phyloP scores from a whole-genome alignment of 2,329 filamentous ascomycete species.

The Chaetomium globosum region DNA sequence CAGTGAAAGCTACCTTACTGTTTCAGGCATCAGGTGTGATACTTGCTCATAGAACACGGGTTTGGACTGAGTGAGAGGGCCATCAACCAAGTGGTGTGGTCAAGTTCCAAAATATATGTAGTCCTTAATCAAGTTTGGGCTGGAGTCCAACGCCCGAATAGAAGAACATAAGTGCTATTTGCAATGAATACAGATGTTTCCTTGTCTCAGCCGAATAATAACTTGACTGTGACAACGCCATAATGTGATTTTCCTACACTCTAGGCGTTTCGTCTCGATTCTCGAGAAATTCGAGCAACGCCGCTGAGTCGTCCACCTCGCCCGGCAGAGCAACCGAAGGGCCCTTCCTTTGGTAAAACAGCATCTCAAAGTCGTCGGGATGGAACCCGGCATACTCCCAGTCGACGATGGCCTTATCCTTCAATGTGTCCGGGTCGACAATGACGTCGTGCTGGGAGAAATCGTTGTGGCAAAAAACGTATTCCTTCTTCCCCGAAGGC shows the following conservation, averaged over 20 bases:
- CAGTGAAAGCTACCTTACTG: neutral
- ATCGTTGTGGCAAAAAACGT: constrained; percentile 38
- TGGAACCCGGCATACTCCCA: constrained; percentile 39
- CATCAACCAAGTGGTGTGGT: neutral
- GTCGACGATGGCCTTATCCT: constrained; percentile 37
- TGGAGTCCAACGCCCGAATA: too few relatives aligned
- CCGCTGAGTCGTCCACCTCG: constrained; percentile 33
- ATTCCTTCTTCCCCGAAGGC: constrained; percentile 26
- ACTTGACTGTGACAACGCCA: too few relatives aligned
- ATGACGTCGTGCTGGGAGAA: constrained; percentile 34
- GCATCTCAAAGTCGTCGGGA: constrained; percentile 37
- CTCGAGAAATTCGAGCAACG: constrained; percentile 13
- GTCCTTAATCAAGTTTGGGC: too few relatives aligned
- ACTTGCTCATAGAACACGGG: neutral
- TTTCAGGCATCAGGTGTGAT: neutral
- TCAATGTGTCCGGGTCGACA: constrained; percentile 35
- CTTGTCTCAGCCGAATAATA: too few relatives aligned
- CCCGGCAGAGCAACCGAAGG: constrained; percentile 35
- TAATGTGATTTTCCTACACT: too few relatives aligned
- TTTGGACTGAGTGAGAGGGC: neutral
- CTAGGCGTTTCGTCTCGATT: too few relatives aligned
- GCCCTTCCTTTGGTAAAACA: constrained; percentile 33
- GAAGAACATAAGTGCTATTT: too few relatives aligned
- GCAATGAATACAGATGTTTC: too few relatives aligned
- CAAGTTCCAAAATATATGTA: too few relatives aligned